Evolutionary conservation across 441 rosid species (phyloP).

Genomic region (Populus hybrid): DNA sequence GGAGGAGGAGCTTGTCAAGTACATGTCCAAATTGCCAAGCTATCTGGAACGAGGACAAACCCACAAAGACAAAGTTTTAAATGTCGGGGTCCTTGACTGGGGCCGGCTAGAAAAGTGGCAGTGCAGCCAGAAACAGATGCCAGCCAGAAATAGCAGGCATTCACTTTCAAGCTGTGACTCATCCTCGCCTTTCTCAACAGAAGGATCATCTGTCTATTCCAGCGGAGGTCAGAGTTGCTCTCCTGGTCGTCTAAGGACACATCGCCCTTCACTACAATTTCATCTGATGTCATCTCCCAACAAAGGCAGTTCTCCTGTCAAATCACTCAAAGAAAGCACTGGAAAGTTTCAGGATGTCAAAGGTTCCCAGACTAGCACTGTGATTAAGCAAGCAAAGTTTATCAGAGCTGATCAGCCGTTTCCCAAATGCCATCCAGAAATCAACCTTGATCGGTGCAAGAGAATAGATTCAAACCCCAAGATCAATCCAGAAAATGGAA

Average conservation of each 20-base stretch:
- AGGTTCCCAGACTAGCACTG: slow-evolving; percentile 21
- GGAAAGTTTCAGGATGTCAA: slow-evolving; percentile 29
- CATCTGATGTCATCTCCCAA: slow-evolving; percentile 49
- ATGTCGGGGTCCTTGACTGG: slow-evolving; percentile 94
- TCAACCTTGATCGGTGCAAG: slow-evolving; percentile 17
- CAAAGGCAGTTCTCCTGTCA: slow-evolving; percentile 23
- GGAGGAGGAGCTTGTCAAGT: slow-evolving; percentile 82
- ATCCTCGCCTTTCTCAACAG: slow-evolving; percentile 47
- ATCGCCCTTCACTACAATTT: slow-evolving; percentile 45
- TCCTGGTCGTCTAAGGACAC: slow-evolving; percentile 37
- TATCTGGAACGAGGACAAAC: slow-evolving; percentile 66
- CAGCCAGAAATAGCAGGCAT: slow-evolving; percentile 37
- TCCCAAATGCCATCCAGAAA: slow-evolving; percentile 18
- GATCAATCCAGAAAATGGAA: slow-evolving; percentile 27
- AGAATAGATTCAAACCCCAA: slow-evolving; percentile 35
- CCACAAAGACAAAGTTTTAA: slow-evolving; percentile 58
- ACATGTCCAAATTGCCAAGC: slow-evolving; percentile 85
- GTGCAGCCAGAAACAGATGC: slow-evolving; percentile 41
- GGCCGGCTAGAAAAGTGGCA: slow-evolving; percentile 85
- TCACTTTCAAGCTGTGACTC: slow-evolving; percentile 53
- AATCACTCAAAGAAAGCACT: slow-evolving; percentile 23
- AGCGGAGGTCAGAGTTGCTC: slow-evolving; percentile 48
- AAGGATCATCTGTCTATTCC: slow-evolving; percentile 51
- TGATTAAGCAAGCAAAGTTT: slow-evolving; percentile 24
- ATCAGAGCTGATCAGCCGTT: slow-evolving; percentile 29